Evolutionary conservation across 805 yeast genomes (phyloP), one percentile per base, ranked within the genome.

Genomic region (Myxozyma nipponensis): DNA sequence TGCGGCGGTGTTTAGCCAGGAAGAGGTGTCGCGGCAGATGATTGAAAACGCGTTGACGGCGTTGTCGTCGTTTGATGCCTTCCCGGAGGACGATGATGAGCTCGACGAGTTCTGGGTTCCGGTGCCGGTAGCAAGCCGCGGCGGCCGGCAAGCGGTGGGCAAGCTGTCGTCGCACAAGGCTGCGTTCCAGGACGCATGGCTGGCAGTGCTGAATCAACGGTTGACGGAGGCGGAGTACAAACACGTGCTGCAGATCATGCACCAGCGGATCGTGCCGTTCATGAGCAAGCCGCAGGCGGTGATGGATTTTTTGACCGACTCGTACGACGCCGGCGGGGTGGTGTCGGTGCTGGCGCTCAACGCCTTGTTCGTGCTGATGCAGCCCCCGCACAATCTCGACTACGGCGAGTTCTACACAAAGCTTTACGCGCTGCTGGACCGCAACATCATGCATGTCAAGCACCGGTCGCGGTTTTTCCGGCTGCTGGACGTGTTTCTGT

Each of bases 231-330:
- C 64, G 1, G 95, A 87, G 64, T 83, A 84, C 66, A 87, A 86
- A 66, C 71, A 83, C 1, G 73, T 83, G 3, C 71, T 91, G 49
- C 69, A 79, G 3, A 75, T 89, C 1, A 65, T 93, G 59, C 97
- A 93, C 67, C 88, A 87, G 64, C 72, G 95, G 54, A 76, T 93
- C 38, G 83, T 91, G 34, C 96, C 97, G 35, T 78, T 76, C 63
- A 77, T 88, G 75, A 75, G 78, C 40, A 82, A 81, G 57, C 95
- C 98, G 4, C 84, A 86, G 39, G 75, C 78, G 54, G 70, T 93
- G 41, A 90, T 93, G 96, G 98, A 91, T 70, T 93, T 91, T 65
- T 72, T 91, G 52, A 88, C 96, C 0, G 95, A 86, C 54, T 83
- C 95, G 2, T 90, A 88, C 64, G 76, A 85, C 58, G 47, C 52